Base-by-base conservation (phyloP, 1,139 yeast species). In the Arxiozyma slooffiae region DNA sequence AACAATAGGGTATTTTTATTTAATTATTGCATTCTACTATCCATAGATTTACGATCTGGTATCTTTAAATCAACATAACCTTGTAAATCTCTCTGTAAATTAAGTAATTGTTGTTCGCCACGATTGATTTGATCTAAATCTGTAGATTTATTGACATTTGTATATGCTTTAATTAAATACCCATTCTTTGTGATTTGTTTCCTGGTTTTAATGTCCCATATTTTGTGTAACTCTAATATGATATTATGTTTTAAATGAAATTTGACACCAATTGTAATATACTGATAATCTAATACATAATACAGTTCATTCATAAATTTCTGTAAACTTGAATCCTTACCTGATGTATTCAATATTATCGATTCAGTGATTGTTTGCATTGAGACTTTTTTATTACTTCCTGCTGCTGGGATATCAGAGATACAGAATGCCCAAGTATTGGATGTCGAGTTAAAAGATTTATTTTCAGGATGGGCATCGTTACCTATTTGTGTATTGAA, bases 401-500 rank as follows among this genome's bases (percentile, higher is more conserved):
- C 96, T 4, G 95, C 95, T 37, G 85, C 82, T 0, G 97, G 97
- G 17, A 88, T 83, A 68, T 89, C 97, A 8, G 81, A 73, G 22
- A 85, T 74, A 57, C 81, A 85, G 30, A 88, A 60, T 0, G 82
- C 75, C 95, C 95, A 85, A 17, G 60, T 48, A 5, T 38, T 36
- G 3, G 26, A 23, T 20, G 38, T 18, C 20, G 34, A 14, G 36
- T 14, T 4, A 14, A 30, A 30, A n/a, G n/a, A 11, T 30, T 30
- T 30, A 11, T 30, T 11, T 11, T 11, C 36, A 14, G 14, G n/a
- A 30, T 14, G 36, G 6, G 11, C 14, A 30, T 30, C 6, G 36
- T 11, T 30, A 20, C 17, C n/a, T 17, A 42, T 21, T 4, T 24
- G 36, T n/a, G 44, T 39, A 18, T 39, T 40, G 16, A 42, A 23